Conservation (phyloP, 805 yeast genomes). For the Candida krabiensis region DNA sequence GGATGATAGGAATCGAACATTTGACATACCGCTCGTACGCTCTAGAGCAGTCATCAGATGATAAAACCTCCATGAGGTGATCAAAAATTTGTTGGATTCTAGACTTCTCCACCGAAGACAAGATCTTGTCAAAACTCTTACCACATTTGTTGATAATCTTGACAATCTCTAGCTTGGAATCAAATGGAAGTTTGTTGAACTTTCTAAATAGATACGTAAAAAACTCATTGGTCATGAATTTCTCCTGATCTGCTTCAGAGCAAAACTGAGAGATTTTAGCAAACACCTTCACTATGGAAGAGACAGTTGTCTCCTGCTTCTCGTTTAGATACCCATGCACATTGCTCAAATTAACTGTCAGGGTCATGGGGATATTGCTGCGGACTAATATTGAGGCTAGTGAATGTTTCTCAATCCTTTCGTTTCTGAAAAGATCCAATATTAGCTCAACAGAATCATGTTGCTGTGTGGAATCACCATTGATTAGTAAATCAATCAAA, state of each 20-base stretch:
- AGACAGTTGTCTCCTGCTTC: conserved; percentile 7
- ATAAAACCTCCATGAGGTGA: conserved; percentile 17
- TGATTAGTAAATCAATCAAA: conserved; percentile 6
- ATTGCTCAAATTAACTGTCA: conserved; percentile 11
- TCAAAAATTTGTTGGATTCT: conserved; percentile 18
- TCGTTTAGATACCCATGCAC: conserved; percentile 16
- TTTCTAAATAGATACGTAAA: conserved; percentile 14
- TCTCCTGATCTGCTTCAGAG: conserved; percentile 8
- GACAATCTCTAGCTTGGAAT: conserved; percentile 16
- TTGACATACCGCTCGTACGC: conserved; percentile 14
- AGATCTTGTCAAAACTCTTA: conserved; percentile 4
- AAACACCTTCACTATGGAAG: conserved; percentile 10
- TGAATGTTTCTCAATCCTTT: conserved; percentile 11
- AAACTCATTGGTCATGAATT: conserved; percentile 15
- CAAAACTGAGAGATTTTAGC: conserved; percentile 15
- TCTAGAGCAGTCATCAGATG: conserved; percentile 13
- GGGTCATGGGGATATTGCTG: conserved; percentile 7
- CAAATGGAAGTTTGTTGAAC: conserved; percentile 13
- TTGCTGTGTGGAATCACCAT: conserved; percentile 12
- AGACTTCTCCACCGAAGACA: conserved; percentile 10
- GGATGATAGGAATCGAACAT: conserved; percentile 14
- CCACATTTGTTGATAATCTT: conserved; percentile 14
- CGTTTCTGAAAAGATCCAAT: conserved; percentile 14
- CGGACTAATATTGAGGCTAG: conserved; percentile 10
- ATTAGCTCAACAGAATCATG: conserved; percentile 9